Evolutionary conservation across 2,329 filamentous ascomycete genomes (phyloP).

Genomic region (Ophiocordyceps camponoti-leonardi): DNA sequence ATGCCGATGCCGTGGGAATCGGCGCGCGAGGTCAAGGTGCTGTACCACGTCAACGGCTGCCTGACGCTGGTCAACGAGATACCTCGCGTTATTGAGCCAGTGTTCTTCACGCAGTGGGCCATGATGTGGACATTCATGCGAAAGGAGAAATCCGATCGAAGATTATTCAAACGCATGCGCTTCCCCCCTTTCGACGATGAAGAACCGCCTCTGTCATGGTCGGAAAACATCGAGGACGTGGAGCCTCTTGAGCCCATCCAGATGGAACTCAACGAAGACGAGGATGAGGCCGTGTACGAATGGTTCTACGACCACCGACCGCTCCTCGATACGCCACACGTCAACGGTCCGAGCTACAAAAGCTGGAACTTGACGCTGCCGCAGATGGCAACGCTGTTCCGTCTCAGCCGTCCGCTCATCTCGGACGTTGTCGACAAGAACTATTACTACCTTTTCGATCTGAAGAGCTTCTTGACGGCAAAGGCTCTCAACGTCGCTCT

Average conservation of each 20-base stretch:
- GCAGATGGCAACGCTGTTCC: conserved; percentile 92
- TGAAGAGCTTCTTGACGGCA: conserved; percentile 86
- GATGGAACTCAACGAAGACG: conserved; percentile 90
- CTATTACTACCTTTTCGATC: conserved; percentile 94
- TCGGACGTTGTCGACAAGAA: conserved; percentile 92
- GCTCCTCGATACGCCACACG: conserved; percentile 76
- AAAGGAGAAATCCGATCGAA: conserved; percentile 87
- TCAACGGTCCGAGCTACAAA: conserved; percentile 95
- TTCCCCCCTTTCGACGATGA: conserved; percentile 98
- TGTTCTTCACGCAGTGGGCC: conserved; percentile 97
- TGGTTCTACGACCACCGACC: conserved; percentile 97
- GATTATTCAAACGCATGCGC: conserved; percentile 96
- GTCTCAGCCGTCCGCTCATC: conserved; percentile 75
- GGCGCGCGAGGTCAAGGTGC: conserved; percentile 84
- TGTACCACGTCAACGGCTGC: conserved; percentile 97
- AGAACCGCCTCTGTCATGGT: conserved; percentile 93
- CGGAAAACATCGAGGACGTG: conserved; percentile 96
- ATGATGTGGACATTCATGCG: conserved; percentile 99
- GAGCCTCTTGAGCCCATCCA: conserved; percentile 95
- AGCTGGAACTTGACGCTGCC: conserved; percentile 82
- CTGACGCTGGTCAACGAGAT: conserved; percentile 93
- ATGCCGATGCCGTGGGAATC: conserved; percentile 99
- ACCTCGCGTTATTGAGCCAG: conserved; percentile 89
- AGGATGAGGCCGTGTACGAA: conserved; percentile 80
- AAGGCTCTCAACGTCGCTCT: conserved; percentile 96